Base-by-base conservation (phyloP, 139 green algal genomes). In the Axilococcus clingmanii region DNA sequence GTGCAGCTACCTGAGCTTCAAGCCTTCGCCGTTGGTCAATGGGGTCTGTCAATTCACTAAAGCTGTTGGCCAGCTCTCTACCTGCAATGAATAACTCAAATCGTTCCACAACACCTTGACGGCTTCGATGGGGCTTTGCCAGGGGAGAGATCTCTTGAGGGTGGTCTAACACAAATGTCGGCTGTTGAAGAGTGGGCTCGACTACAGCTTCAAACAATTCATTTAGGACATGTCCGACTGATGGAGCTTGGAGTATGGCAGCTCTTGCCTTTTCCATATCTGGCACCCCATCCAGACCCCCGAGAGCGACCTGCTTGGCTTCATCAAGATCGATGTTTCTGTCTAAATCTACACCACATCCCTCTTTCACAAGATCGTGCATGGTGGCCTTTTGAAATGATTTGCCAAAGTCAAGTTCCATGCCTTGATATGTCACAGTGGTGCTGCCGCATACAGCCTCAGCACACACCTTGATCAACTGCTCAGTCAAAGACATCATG, bases 61-160 rank as follows among this genome's bases (percentile, higher is more conserved):
- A 98, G 20, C 72, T 76, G 67, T 99, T 99, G 31, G 92, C 92
- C 19, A 96, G 77, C 73, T 98, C 92, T 24, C 92, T 76, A 0
- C 87, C 84, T 56, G 78, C 80, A 52, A 96, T 72, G 63, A 96
- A 99, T 1, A 99, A 79, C 82, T 99, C 92, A 71, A 98, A 99
- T 22, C 92, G 76, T 71, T 99, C 92, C 19, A 81, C 82, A 7
- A 93, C 64, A 6, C 86, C 89, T 4, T 71, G 58, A 38, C 83
- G 73, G 31, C 22, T 68, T 34, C 90, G 65, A 71, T 98, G 91
- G 12, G 84, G 81, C 75, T 97, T 97, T 40, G 91, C 86, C 45
- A 98, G 77, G 7, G 89, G 91, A 4, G 79, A 91, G 40, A 99
- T 91, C 55, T 95, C 31, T 5, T 92, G 55, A 0, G 92, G 92